Percentiles rank a stretch among this genome's conserved stretches.
phyloP scores from a whole-genome alignment of 257 asterid species.

The Solanum acaule region DNA sequence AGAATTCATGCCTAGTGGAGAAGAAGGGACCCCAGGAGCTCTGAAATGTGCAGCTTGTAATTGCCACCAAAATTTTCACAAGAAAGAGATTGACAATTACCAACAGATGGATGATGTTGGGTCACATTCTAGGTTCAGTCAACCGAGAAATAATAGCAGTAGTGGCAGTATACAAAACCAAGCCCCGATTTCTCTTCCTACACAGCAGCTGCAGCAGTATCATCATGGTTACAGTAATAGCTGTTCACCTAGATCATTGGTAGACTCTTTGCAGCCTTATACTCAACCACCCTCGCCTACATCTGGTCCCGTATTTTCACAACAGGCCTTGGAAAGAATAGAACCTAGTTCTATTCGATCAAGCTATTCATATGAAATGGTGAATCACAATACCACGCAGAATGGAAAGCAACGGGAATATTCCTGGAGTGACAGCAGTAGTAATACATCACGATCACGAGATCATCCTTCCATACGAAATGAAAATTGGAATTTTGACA shows the following conservation, averaged over 20 bases:
- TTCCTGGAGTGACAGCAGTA: slow-evolving; percentile 30
- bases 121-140: background rate
- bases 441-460: slow-evolving; percentile 4
- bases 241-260: slow-evolving; percentile 33
- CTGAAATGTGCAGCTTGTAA: background rate
- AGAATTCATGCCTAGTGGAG: background rate
- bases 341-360: slow-evolving; percentile 27
- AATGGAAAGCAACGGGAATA: slow-evolving; percentile 48
- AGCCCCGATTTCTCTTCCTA: background rate
- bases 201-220: background rate
- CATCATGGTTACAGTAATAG: background rate
- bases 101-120: background rate
- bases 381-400: slow-evolving; percentile 28
- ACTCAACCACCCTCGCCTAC: slow-evolving; percentile 32
- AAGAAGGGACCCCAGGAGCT: background rate
- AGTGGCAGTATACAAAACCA: background rate
- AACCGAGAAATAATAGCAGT: background rate
- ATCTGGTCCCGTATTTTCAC: slow-evolving; percentile 32
- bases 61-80: background rate
- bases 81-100: background rate
- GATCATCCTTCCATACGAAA: slow-evolving; percentile 26
- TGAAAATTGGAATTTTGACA: slow-evolving; percentile 29
- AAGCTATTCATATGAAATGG: slow-evolving; percentile 48
- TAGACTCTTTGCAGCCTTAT: slow-evolving; percentile 27
- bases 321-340: slow-evolving; percentile 33